Percentiles rank a stretch among this genome's conserved stretches.
These are phyloP conservation scores for Globisporangium canariense DNA, from an alignment of 352 stramenopile genomes.

Conservation along the genomic window DNA sequence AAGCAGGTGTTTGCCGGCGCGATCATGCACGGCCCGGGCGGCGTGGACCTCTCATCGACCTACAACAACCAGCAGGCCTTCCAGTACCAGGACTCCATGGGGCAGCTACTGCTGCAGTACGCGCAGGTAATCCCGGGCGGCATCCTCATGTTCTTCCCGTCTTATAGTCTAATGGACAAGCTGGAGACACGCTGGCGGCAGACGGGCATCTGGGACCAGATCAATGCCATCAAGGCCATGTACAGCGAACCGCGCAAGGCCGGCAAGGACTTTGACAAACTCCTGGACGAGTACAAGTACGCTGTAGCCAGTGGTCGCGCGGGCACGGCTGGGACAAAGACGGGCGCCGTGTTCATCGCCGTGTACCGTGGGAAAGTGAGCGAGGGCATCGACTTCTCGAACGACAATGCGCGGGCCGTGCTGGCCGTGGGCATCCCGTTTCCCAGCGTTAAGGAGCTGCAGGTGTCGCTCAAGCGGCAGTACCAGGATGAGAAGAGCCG, in stretches of 20 bases:
- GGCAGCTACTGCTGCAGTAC: slow-evolving; percentile 71
- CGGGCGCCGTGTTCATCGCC: slow-evolving; percentile 94
- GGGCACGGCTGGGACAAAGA: slow-evolving; percentile 20
- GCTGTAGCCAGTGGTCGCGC: slow-evolving; percentile 28
- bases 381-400: slow-evolving; percentile 98
- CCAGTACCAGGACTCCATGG: slow-evolving; percentile 80
- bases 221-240: slow-evolving; percentile 59
- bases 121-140: slow-evolving; percentile 63
- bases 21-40: slow-evolving; percentile 62
- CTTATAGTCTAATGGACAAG: slow-evolving; percentile 79
- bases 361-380: slow-evolving; percentile 98
- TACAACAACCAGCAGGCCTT: slow-evolving; percentile 83
- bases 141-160: slow-evolving; percentile 86
- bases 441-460: slow-evolving; percentile 92
- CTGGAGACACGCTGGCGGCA: slow-evolving; percentile 61
- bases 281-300: slow-evolving; percentile 74
- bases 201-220: slow-evolving; percentile 57
- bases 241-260: slow-evolving; percentile 69
- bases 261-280: slow-evolving; percentile 78
- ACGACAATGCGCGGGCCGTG: slow-evolving; percentile 95
- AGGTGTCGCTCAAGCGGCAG: slow-evolving; percentile 74
- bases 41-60: slow-evolving; percentile 69
- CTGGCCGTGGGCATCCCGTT: slow-evolving; percentile 99
- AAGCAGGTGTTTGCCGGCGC: slow-evolving; percentile 79
- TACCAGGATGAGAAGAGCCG: slow-evolving; percentile 80